A percentile compares a stretch with the other conserved stretches of the same genome.
Conservation (phyloP, 768 basidiomycete genomes). For the Ramaria rubella region DNA sequence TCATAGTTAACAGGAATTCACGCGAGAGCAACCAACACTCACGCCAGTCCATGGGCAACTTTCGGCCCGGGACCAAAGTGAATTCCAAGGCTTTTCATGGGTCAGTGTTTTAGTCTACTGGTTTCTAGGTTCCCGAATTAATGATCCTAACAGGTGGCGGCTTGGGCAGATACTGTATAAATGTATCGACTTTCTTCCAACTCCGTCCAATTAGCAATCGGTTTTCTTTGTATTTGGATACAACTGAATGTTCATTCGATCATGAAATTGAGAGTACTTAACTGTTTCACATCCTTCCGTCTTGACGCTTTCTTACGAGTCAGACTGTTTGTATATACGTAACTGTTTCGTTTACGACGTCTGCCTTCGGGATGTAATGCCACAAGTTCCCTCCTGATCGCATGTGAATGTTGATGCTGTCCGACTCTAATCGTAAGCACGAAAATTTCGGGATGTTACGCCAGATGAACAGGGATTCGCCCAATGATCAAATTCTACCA, state of each 20-base stretch:
- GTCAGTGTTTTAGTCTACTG: constrained; percentile 29
- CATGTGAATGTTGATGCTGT: too few species aligned
- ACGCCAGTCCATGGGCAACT: constrained; percentile 96
- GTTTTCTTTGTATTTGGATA: neutral
- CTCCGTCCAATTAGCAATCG: neutral
- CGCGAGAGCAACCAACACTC: constrained; percentile 90
- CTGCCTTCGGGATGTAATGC: too few species aligned
- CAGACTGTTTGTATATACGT: too few species aligned
- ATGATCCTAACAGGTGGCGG: neutral
- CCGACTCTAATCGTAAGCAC: too few species aligned
- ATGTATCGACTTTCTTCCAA: neutral
- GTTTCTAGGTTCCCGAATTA: neutral
- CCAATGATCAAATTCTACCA: too few species aligned
- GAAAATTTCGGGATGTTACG: too few species aligned
- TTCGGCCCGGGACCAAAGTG: constrained; percentile 82
- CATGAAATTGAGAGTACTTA: neutral
- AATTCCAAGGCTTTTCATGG: constrained; percentile 98
- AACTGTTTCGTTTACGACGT: too few species aligned
- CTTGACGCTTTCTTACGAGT: too few species aligned
- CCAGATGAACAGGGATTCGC: too few species aligned
- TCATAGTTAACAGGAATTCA: constrained; percentile 97
- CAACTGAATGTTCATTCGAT: neutral
- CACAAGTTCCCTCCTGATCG: too few species aligned
- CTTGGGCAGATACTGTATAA: constrained; percentile 3
- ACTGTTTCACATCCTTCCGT: too few species aligned